Evolutionary conservation across 352 stramenopile species (phyloP), one percentile per base, ranked within the genome.

Genomic region (Thraustochytrium striatum): DNA sequence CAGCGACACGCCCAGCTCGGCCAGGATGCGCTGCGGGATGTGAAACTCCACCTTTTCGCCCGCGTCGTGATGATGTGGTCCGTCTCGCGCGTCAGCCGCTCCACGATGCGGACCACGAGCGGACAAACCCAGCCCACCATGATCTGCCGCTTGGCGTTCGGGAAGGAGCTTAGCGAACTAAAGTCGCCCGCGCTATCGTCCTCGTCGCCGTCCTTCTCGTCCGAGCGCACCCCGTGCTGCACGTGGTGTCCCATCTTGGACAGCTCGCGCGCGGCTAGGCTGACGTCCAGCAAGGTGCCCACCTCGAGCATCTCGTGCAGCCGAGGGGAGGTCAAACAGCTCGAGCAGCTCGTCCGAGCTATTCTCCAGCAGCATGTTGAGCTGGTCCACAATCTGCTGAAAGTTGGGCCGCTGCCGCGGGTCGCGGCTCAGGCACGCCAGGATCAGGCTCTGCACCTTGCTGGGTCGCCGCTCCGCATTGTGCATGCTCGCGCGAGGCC

Each of bases 281-380:
- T 58, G 13, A 62, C 3, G 21, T 58, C 69, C 1, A 47, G 32
- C 19, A 81, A 33, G 25, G n/a, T 50, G n/a, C 73, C 73, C 0
- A 81, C 3, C 53, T 62, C 57, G 28, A 82, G 69, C 69, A 58
- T 69, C 57, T 82, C 73, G 38, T 69, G 73, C 35, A 82, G 28
- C 5, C 73, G 58, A 13, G 73, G n/a, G 73, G 11, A 82, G 38
- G 28, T 82, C 73, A 59, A 82, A 69, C 2, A 50, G 25, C 41
- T 81, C 61, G 35, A 82, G 53, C 57, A 81, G 25, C 13, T 81
- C 61, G n/a, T 81, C 57, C 0, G 36, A 19, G 0, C 30, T 43
- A n/a, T 53, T 58, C 7, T 59, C 61, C 30, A 57, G 3, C 1
- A 82, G 33, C 50, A 8, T 53, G 28, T 50, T 57, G 39, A 82